Evolutionary conservation across 768 basidiomycete genomes (phyloP), one percentile per base, ranked within the genome.

Genomic region (Boletellus emodensis): DNA sequence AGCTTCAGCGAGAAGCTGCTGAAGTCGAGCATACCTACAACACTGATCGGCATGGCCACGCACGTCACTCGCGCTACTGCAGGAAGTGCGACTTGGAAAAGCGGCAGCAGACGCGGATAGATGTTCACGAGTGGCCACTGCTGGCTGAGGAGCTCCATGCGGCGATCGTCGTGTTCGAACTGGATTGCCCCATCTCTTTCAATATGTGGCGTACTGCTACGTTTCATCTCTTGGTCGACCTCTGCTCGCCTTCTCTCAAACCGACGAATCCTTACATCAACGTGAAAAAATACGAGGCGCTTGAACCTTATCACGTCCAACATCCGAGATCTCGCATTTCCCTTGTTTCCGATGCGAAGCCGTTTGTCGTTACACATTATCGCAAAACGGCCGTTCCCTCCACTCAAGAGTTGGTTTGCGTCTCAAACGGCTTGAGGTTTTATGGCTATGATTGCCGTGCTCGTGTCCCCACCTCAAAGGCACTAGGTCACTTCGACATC

Each of bases 41-140:
- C n/a, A n/a, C 15, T 13, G 6, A 26, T 28, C 36, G 8, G 3
- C 3, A 37, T 37, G n/a, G 24, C 24, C 1, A n/a, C 9, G n/a
- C n/a, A n/a, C 24, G 45, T 0, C 33, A 49, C 7, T 35, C 32
- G 6, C 48, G 22, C 7, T 6, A 37, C 0, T 73, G 71, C 45
- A 4, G n/a, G 3, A 73, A 66, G 48, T 75, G 75, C 41, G 3
- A 4, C 1, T 32, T 67, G 12, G 44, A 65, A 13, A 46, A 34
- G 14, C 10, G 59, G 44, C 59, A 18, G 0, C 12, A 0, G 0
- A 55, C 76, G 61, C 2, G 15, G 0, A 77, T 79, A 26, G 2
- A n/a, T 0, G 56, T 73, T 6, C 66, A 75, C 40, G 79, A 80
- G 49, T 77, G 76, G 76, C 79, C 78, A 0, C 55, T 80, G 34